Evolutionary conservation across 441 rosid species (phyloP), one percentile per base, ranked within the genome.

Genomic region (Populus hybrid): DNA sequence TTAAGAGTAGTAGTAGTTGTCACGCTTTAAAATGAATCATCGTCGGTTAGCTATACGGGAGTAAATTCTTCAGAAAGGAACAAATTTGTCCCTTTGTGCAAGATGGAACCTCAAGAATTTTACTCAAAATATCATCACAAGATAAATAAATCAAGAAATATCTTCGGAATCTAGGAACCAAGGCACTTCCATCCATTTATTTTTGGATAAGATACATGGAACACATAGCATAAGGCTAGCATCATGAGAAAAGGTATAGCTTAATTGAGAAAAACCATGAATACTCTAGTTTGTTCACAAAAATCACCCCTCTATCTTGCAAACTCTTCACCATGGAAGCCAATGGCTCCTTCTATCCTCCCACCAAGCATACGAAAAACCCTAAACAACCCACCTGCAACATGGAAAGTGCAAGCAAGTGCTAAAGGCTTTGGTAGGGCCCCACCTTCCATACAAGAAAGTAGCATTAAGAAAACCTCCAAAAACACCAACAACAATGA

Each of bases 371-470:
- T 69, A 35, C 74, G 78, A 67, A 69, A 16, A 66, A 69, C 16
- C 64, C 68, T 21, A n/a, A 64, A 42, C 21, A 75, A 63, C 1
- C 72, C 81, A n/a, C 59, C 82, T 77, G 36, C 38, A 14, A 76
- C 80, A 65, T 77, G 88, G 76, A 83, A 72, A 53, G 78, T 85
- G 21, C 79, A 81, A 1, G 92, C 92, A 19, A 83, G 82, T 35
- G 87, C 92, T 38, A 91, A 86, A 71, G 94, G 94, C 76, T 87
- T 92, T 77, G 75, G 82, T 1, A 76, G 83, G 28, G 61, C 57
- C 70, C 76, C 83, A 65, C 19, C 78, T 1, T 10, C 77, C 21
- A 1, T 9, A 9, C 69, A 75, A 59, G 72, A 76, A 68, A 79
- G 67, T 32, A 50, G 79, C 66, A 12, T 16, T 3, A 24, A 70